Evolutionary conservation across 2,329 filamentous ascomycete species (phyloP).

Genomic region (Aspergillus fijiensis): DNA sequence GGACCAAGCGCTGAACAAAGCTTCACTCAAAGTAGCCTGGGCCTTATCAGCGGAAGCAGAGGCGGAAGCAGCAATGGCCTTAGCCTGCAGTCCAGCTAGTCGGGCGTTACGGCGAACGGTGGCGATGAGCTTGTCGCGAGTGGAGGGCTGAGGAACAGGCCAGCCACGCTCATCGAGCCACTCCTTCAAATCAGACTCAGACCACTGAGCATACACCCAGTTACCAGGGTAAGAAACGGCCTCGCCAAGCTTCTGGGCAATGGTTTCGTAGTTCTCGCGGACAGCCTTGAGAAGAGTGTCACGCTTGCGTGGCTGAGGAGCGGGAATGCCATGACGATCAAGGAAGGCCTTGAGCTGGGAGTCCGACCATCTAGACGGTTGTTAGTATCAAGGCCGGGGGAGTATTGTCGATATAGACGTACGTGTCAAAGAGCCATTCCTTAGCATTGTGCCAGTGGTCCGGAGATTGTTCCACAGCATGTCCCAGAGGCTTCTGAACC

Average conservation of each 20-base stretch:
- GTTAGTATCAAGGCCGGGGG: slow-evolving; percentile 36
- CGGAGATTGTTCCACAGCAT: slow-evolving; percentile 74
- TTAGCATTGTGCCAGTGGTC: slow-evolving; percentile 70
- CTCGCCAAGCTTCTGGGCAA: slow-evolving; percentile 74
- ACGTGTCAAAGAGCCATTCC: slow-evolving; percentile 90
- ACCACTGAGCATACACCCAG: slow-evolving; percentile 91
- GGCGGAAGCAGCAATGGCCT: slow-evolving; percentile 60
- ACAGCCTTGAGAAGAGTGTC: slow-evolving; percentile 76
- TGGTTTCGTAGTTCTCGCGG: slow-evolving; percentile 75
- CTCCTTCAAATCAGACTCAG: slow-evolving; percentile 87
- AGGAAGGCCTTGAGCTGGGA: slow-evolving; percentile 92
- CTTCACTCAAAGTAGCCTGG: slow-evolving; percentile 74
- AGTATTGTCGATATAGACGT: slow-evolving; percentile 25
- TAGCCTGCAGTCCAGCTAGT: slow-evolving; percentile 68
- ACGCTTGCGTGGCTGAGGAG: slow-evolving; percentile 81
- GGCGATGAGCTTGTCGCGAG: slow-evolving; percentile 84
- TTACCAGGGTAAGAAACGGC: slow-evolving; percentile 84
- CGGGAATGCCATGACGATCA: slow-evolving; percentile 82
- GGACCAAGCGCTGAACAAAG: slow-evolving; percentile 84
- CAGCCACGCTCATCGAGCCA: slow-evolving; percentile 90
- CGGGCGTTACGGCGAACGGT: slow-evolving; percentile 87
- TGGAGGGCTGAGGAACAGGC: slow-evolving; percentile 78
- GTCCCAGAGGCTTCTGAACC: slow-evolving; percentile 70
- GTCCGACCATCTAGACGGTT: slow-evolving; percentile 71
- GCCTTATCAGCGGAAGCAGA: slow-evolving; percentile 67